These are phyloP conservation scores for Ramularia collo-cygni DNA, from an alignment of 2,329 filamentous ascomycete species.

Conservation along the genomic window DNA sequence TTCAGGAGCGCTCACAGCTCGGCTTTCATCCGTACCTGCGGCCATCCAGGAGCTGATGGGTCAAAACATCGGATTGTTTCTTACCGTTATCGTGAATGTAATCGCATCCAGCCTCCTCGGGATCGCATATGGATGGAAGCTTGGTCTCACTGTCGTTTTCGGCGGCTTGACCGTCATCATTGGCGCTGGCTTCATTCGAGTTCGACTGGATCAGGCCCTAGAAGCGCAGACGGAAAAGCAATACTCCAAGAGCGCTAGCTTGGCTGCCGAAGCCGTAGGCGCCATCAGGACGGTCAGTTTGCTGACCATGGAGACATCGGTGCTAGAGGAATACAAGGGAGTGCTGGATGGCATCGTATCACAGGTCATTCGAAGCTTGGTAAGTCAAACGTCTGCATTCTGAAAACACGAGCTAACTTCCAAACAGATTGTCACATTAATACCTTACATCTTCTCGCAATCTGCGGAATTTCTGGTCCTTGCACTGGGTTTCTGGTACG, in stretches of 20 bases:
- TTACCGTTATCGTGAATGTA: slow-evolving; percentile 29
- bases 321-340: slow-evolving; percentile 14
- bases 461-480: slow-evolving; percentile 28
- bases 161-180: slow-evolving; percentile 30
- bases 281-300: slow-evolving; percentile 30
- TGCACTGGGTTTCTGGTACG: slow-evolving; percentile 33
- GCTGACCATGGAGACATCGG: slow-evolving; percentile 18
- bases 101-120: slow-evolving; percentile 25
- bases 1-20: slow-evolving; percentile 42
- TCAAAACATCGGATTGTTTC: slow-evolving; percentile 35
- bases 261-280: slow-evolving; percentile 31
- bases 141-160: slow-evolving; percentile 30
- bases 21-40: slow-evolving; percentile 44
- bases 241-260: slow-evolving; percentile 29
- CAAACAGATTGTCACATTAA: slow-evolving; percentile 15
- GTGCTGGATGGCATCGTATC: slow-evolving; percentile 18
- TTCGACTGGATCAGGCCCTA: slow-evolving; percentile 29
- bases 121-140: slow-evolving; percentile 33
- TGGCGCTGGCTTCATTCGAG: slow-evolving; percentile 28
- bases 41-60: slow-evolving; percentile 46
- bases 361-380: slow-evolving; percentile 12
- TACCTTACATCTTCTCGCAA: slow-evolving; percentile 28
- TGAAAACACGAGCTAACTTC: too few species aligned
- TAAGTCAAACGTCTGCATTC: too few species aligned
- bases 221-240: slow-evolving; percentile 24